phyloP scores from a whole-genome alignment of 177 flowering plant species.

The Vitis hybrid region DNA sequence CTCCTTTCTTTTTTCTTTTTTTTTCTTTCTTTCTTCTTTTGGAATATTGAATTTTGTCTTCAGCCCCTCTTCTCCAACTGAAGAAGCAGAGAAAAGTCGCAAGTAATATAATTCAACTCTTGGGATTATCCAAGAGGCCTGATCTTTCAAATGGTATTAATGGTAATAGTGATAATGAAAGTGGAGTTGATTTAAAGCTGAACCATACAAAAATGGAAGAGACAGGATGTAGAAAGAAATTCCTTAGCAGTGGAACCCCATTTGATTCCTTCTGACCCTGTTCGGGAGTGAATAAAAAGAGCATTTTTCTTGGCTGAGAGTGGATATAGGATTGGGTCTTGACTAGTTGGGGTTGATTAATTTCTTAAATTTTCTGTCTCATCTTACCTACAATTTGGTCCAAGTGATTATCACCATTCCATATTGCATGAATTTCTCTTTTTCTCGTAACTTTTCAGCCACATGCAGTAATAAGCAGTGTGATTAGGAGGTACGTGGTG shows the following conservation, averaged over 20 bases:
- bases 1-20: neutral
- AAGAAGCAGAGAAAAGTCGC: neutral
- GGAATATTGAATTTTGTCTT: too few relatives aligned
- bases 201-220: conserved; percentile 14
- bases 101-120: conserved; percentile 2
- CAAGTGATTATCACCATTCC: conserved; percentile 19
- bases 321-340: conserved; percentile 28
- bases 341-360: conserved; percentile 7
- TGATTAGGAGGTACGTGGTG: too few relatives aligned
- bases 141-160: conserved; percentile 2
- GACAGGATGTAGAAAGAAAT: conserved; percentile 4
- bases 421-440: conserved; percentile 1
- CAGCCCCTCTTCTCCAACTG: neutral
- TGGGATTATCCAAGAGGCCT: too few relatives aligned
- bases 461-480: too few relatives aligned
- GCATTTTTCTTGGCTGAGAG: conserved; percentile 43
- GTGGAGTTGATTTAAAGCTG: neutral
- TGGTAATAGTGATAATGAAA: conserved; percentile 6
- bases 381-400: conserved; percentile 26
- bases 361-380: conserved; percentile 18
- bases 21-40: too few relatives aligned
- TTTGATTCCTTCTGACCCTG: neutral
- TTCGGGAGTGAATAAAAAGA: conserved; percentile 15
- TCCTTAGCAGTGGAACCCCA: conserved; percentile 14
- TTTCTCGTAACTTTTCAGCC: neutral